Evolutionary conservation across 495 filamentous ascomycete species (phyloP).

Genomic region (Xylaria intraflava): DNA sequence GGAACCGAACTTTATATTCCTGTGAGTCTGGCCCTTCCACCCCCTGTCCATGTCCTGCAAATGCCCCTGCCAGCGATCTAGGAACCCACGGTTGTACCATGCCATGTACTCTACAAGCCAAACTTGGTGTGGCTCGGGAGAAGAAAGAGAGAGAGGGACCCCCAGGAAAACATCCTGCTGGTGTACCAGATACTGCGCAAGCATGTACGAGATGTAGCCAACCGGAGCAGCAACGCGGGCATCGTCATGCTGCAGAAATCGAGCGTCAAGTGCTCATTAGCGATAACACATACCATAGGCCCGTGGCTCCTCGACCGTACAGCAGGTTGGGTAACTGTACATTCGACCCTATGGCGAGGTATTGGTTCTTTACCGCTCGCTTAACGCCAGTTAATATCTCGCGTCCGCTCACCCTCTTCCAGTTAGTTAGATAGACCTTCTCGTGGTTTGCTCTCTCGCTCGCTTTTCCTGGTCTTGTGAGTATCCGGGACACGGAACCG

Average conservation of each 20-base stretch:
- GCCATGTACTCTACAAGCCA: neutral
- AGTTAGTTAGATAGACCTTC: neutral
- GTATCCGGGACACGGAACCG: conserved; percentile 5
- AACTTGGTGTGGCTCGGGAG: too few relatives aligned
- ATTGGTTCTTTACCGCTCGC: conserved; percentile 5
- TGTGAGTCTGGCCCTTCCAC: neutral
- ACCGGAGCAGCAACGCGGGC: too few relatives aligned
- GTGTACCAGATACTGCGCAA: too few relatives aligned
- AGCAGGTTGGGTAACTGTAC: too few relatives aligned
- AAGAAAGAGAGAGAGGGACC: too few relatives aligned
- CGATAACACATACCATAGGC: too few relatives aligned
- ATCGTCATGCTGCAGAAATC: too few relatives aligned
- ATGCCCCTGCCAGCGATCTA: conserved; percentile 8
- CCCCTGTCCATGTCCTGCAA: neutral
- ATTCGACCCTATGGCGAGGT: too few relatives aligned
- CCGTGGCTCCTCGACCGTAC: too few relatives aligned
- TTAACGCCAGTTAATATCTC: conserved; percentile 4
- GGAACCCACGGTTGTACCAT: neutral
- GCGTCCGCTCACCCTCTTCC: neutral
- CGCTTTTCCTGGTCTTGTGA: neutral
- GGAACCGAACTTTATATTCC: neutral
- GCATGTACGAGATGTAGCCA: too few relatives aligned
- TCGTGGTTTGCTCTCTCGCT: neutral
- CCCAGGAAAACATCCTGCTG: too few relatives aligned
- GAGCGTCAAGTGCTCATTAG: too few relatives aligned